Percentiles rank a stretch among this genome's conserved stretches.
Conservation (phyloP, 176 grass and related monocot species). For the Bothriochloa decipiens region DNA sequence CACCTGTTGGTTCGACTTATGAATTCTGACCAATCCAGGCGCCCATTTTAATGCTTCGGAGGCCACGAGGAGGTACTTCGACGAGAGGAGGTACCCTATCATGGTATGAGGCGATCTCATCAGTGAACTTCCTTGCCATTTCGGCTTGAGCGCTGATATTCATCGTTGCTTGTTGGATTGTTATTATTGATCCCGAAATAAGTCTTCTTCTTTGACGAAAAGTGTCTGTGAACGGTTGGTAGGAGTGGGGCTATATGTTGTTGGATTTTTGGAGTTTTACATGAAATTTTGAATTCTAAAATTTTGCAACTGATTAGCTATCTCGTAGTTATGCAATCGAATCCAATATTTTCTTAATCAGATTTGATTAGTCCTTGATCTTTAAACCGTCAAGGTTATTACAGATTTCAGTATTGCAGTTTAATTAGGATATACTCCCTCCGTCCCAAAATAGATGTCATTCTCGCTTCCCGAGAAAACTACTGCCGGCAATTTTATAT, state of each 20-base stretch:
- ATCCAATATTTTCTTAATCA: background rate
- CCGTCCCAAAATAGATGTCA: too few relatives aligned
- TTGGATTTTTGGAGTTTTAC: background rate
- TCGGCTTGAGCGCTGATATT: background rate
- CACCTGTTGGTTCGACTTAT: background rate
- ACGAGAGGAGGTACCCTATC: constrained; percentile 73
- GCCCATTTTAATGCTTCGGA: constrained; percentile 70
- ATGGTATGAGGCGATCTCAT: constrained; percentile 51
- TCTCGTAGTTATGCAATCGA: background rate
- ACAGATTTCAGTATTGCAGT: background rate
- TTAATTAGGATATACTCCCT: background rate
- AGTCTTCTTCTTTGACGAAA: background rate
- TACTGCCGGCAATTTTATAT: too few relatives aligned
- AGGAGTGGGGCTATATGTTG: background rate
- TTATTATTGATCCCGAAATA: background rate
- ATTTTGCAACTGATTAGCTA: background rate
- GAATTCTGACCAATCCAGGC: constrained; percentile 47
- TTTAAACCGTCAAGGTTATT: background rate
- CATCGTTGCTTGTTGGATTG: constrained; percentile 6
- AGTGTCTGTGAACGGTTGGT: background rate
- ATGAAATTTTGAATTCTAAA: background rate
- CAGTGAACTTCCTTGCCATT: constrained; percentile 21
- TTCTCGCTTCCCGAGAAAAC: too few relatives aligned
- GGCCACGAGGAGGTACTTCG: constrained; percentile 74
- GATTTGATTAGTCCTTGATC: background rate